Evolutionary conservation across 1,284 basidiomycete genomes (phyloP), one percentile per base, ranked within the genome.

Genomic region (Puccinia horiana): DNA sequence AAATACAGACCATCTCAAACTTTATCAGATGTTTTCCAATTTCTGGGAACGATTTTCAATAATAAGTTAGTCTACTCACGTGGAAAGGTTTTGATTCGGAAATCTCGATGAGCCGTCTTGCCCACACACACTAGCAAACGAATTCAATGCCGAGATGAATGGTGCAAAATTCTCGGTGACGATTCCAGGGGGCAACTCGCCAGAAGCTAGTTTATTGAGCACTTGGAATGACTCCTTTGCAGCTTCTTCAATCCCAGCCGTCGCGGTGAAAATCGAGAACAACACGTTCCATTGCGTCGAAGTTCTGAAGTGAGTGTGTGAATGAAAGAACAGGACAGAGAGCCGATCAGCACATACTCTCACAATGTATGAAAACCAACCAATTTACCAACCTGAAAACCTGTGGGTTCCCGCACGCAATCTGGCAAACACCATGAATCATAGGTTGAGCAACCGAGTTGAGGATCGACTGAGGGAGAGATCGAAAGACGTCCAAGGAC

Each of bases 201-300:
- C 91, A 0, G 89, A 87, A 12, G 90, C 90, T 52, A 97, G 89
- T 72, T 88, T 88, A 40, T 90, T 88, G 35, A 96, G 88, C 9
- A 96, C 89, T 14, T 92, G 91, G 85, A 98, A 93, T 0, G 95
- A 93, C 69, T 92, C 89, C 67, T 93, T 92, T 40, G 93, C 92
- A 1, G 95, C 95, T 87, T 94, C 93, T n/a, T 94, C 91, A 85
- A 97, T 93, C 11, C 92, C 90, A 67, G 94, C 91, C 0, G 94
- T 95, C 0, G 92, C 92, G 58, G 93, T 91, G 84, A 99, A 90
- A n/a, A 98, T 89, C 0, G 94, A 92, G 85, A 97, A 94, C 23
- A 96, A 90, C 49, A 98, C 89, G 79, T 93, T 94, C 97, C 97
- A 99, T 87, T 99, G 96, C 0, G 96, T 98, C 85, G 93, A 92